Percentiles rank a stretch among this genome's conserved stretches.
phyloP scores from a whole-genome alignment of 2,329 filamentous ascomycete species.

The Mollisia scopiformis region DNA sequence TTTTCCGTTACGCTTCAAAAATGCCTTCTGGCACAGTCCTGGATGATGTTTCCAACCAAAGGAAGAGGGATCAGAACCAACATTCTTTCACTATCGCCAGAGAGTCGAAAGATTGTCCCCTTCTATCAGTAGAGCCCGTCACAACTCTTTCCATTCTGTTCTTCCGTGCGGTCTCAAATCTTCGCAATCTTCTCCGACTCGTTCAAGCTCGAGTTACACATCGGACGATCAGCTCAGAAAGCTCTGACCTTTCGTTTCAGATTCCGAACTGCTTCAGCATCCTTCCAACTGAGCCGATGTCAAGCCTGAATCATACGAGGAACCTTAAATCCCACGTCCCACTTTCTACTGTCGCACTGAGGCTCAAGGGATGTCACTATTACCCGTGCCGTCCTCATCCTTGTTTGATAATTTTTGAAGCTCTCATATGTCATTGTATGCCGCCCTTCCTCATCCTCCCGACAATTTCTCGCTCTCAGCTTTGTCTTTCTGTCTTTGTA shows the following conservation, averaged over 20 bases:
- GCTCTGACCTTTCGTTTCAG: constrained; percentile 5
- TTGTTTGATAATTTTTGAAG: neutral
- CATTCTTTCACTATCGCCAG: too few species aligned
- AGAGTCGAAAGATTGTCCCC: neutral
- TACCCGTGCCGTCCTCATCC: neutral
- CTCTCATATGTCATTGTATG: neutral
- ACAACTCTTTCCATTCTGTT: neutral
- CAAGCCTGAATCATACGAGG: neutral
- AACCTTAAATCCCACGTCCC: neutral
- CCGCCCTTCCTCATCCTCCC: neutral
- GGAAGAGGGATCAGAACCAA: neutral
- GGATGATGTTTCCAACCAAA: neutral
- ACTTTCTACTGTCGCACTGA: neutral
- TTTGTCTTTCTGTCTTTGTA: too few species aligned
- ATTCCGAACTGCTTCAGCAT: neutral
- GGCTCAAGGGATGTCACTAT: neutral
- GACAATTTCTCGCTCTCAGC: neutral
- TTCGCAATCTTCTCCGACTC: neutral
- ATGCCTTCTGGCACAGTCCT: neutral
- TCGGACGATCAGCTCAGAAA: constrained; percentile 3
- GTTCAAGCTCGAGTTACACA: neutral
- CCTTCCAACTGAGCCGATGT: neutral
- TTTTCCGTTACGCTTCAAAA: neutral
- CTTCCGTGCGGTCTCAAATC: neutral
- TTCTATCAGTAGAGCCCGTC: neutral